Percentiles rank a stretch among this genome's conserved stretches.
Evolutionary conservation across 352 stramenopile species (phyloP).

Genomic region (Globisporangium nagaii): DNA sequence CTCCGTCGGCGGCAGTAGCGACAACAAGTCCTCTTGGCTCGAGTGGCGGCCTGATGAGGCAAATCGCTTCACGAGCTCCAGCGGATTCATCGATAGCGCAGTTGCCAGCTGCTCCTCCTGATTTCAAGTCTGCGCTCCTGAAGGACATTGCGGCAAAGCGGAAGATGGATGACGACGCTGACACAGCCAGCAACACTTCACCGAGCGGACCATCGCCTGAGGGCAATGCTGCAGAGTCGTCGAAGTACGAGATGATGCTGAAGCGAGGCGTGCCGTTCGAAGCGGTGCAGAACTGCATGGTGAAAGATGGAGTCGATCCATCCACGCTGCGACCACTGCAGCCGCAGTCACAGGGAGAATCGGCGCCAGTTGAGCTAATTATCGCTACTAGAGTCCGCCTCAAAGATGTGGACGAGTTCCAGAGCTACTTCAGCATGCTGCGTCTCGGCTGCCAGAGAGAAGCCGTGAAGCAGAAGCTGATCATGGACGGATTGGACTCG

Average conservation of each 20-base stretch:
- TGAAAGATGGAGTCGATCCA: conserved; percentile 51
- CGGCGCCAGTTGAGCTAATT: not conserved
- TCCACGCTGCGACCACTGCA: conserved; percentile 19
- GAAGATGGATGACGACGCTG: not conserved
- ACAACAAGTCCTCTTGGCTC: not conserved
- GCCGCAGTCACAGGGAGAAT: not conserved
- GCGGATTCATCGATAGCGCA: not conserved
- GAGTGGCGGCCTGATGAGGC: not conserved
- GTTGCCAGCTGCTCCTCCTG: not conserved
- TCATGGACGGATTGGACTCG: conserved; percentile 85
- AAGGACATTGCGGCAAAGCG: not conserved
- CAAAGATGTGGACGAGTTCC: conserved; percentile 65
- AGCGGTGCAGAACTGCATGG: conserved; percentile 71
- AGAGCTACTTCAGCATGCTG: conserved; percentile 93
- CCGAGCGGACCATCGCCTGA: not conserved
- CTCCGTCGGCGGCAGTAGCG: too few relatives aligned
- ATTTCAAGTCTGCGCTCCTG: conserved; percentile 7
- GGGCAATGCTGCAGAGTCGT: not conserved
- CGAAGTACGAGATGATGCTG: conserved; percentile 64
- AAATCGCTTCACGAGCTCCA: not conserved
- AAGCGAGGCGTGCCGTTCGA: conserved; percentile 64
- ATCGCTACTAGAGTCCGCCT: conserved; percentile 19
- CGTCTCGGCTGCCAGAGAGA: conserved; percentile 87
- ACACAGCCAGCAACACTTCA: not conserved
- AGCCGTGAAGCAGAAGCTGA: conserved; percentile 89